Conservation (phyloP, 805 yeast species). For the Kluyveromyces siamensis region DNA sequence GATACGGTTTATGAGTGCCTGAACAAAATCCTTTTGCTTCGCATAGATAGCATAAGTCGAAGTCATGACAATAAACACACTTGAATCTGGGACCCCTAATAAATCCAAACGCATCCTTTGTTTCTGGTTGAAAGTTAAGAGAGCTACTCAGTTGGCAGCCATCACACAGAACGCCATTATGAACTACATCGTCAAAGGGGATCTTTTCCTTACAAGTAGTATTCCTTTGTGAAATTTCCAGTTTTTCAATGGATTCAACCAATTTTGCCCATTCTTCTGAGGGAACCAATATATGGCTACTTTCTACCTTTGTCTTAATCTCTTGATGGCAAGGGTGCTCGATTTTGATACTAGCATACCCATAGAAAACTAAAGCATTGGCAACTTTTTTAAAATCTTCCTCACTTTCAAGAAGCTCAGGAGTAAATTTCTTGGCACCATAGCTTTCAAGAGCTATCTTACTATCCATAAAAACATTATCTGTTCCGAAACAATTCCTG, state of each 20-base stretch:
- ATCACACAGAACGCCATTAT: slow-evolving; percentile 17
- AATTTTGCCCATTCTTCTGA: slow-evolving; percentile 12
- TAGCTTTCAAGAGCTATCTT: too few relatives aligned
- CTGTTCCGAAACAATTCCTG: not conserved
- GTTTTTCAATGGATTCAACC: slow-evolving; percentile 10
- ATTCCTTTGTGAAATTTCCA: slow-evolving; percentile 9
- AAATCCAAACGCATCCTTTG: slow-evolving; percentile 3
- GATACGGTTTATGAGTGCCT: slow-evolving; percentile 11
- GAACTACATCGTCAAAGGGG: slow-evolving; percentile 5
- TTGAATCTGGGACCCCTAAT: slow-evolving; percentile 37
- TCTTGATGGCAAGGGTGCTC: not conserved
- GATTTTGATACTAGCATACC: too few relatives aligned
- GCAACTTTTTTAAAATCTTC: too few relatives aligned
- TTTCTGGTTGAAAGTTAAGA: slow-evolving; percentile 5
- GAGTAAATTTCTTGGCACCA: too few relatives aligned
- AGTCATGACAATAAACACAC: slow-evolving; percentile 41
- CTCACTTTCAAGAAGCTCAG: too few relatives aligned
- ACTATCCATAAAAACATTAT: not conserved
- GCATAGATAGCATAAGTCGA: slow-evolving; percentile 38
- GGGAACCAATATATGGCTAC: slow-evolving; percentile 7
- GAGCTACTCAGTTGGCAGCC: slow-evolving; percentile 14
- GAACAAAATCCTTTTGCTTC: slow-evolving; percentile 12
- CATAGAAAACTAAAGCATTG: too few relatives aligned
- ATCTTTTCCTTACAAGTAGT: not conserved
- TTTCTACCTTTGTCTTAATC: not conserved